Evolutionary conservation across 805 yeast genomes (phyloP).

Genomic region (Cyberlindnera xishuangbannaensis): DNA sequence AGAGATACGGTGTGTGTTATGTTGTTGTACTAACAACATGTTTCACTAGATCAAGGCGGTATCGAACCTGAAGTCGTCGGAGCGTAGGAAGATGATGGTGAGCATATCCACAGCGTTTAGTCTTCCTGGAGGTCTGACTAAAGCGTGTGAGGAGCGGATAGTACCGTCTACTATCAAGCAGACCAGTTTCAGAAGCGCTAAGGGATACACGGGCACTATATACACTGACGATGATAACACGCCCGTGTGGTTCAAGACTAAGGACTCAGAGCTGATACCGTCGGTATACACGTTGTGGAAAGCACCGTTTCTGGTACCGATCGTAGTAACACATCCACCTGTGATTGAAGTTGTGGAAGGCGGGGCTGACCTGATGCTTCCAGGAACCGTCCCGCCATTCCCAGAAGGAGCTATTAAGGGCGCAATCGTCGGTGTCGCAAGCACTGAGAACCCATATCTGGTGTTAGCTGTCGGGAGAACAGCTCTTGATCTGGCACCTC

Average conservation of each 20-base stretch:
- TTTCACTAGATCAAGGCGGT: constrained; percentile 62
- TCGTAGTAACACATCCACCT: constrained; percentile 62
- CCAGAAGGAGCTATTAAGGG: constrained; percentile 38
- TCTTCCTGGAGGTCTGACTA: constrained; percentile 30
- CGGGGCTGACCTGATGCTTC: constrained; percentile 81
- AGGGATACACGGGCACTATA: constrained; percentile 52
- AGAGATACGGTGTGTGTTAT: too few relatives aligned
- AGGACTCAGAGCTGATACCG: constrained; percentile 56
- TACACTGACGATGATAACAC: constrained; percentile 57
- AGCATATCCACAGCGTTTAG: constrained; percentile 37
- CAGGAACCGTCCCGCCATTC: constrained; percentile 60
- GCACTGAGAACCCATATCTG: constrained; percentile 52
- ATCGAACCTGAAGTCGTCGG: constrained; percentile 79
- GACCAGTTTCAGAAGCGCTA: constrained; percentile 52
- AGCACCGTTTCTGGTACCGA: constrained; percentile 59
- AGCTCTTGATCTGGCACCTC: constrained; percentile 38
- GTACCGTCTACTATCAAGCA: constrained; percentile 40
- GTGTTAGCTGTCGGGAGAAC: constrained; percentile 70
- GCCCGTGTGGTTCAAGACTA: constrained; percentile 68
- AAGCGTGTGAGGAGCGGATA: constrained; percentile 18
- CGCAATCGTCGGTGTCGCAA: constrained; percentile 65
- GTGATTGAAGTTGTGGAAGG: constrained; percentile 65
- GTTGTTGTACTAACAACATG: too few relatives aligned
- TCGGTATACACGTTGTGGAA: constrained; percentile 71
- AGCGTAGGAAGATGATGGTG: constrained; percentile 43